Percentiles rank a stretch among this genome's conserved stretches.
phyloP scores from a whole-genome alignment of 148 eudicot genomes.

The Rhododendron ferrugineum region DNA sequence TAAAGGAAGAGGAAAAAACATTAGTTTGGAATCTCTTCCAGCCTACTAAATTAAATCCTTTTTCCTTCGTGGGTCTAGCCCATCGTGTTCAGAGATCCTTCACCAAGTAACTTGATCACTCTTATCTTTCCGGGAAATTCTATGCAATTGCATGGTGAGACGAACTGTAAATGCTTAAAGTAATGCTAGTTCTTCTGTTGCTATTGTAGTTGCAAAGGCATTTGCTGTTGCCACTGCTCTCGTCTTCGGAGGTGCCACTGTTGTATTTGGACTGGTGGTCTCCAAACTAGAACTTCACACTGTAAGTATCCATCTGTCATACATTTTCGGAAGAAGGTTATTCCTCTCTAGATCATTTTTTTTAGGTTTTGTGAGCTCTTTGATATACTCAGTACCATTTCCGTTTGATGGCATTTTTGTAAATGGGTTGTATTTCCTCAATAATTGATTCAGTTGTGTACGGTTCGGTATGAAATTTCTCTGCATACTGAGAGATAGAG shows the following conservation, averaged over 20 bases:
- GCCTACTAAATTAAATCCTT: too few species aligned
- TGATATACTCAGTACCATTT: background rate
- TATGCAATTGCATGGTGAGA: background rate
- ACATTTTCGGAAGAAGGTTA: background rate
- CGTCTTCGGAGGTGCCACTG: conserved; percentile 65
- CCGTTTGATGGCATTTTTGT: background rate
- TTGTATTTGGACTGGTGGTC: conserved; percentile 51
- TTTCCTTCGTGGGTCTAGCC: background rate
- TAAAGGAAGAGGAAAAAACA: background rate
- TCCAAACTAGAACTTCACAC: conserved; percentile 58
- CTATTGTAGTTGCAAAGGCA: conserved; percentile 63
- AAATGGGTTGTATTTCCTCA: background rate
- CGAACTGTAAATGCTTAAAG: background rate
- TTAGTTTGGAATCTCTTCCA: background rate
- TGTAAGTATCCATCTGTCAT: conserved; percentile 36
- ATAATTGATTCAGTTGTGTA: background rate
- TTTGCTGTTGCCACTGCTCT: conserved; percentile 76
- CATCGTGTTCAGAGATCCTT: background rate
- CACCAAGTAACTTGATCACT: background rate
- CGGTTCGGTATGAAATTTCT: background rate
- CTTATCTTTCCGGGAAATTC: background rate
- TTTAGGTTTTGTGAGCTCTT: background rate
- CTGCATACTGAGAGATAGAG: background rate
- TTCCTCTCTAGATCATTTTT: background rate
- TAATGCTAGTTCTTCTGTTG: conserved; percentile 2